Base-by-base conservation (phyloP, 345 rosid genomes). In the Erucastrum elatum region DNA sequence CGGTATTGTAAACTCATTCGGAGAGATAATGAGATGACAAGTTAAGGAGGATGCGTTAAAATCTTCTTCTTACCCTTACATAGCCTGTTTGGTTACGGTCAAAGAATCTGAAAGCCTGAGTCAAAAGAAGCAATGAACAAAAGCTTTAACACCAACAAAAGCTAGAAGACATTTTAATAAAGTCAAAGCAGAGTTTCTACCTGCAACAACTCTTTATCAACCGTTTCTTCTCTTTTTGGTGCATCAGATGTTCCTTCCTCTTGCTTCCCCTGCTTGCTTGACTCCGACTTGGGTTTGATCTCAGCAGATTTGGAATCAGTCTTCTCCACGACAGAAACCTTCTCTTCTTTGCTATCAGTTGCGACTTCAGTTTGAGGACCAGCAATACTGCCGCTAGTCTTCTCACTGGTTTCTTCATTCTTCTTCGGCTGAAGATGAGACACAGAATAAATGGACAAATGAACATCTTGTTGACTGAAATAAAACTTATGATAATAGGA, bases 31-130 rank as follows among this genome's bases (percentile, higher is more conserved):
- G 31, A 26, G 12, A 68, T 68, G n/a, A 26, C 64, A 70, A 21
- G 6, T 21, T n/a, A 8, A 17, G 6, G 26, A 34, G 26, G 15
- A 62, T 33, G 5, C 30, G 1, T 11, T 30, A 59, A 21, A 21
- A 56, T 34, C 58, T 60, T 49, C 46, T 59, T 67, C 70, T 82
- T 85, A 93, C 98, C 92, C 95, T 86, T 44, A 96, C 81, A 72
- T 87, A 89, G 84, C 99, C 99, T 60, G 85, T 84, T 69, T 84
- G 91, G 81, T 96, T 90, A 71, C 97, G 87, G 79, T 96, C 98
- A 79, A 93, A 93, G 70, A 93, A 96, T 82, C 96, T 87, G 87
- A 93, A 96, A 68, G 98, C 98, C 99, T 95, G 88, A 46, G 66
- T 17, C 53, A 55, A 56, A 49, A 13, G 30, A 55, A 68, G 71